Conservation (phyloP, 208 protist genomes). For the Trypanosoma theileri region DNA sequence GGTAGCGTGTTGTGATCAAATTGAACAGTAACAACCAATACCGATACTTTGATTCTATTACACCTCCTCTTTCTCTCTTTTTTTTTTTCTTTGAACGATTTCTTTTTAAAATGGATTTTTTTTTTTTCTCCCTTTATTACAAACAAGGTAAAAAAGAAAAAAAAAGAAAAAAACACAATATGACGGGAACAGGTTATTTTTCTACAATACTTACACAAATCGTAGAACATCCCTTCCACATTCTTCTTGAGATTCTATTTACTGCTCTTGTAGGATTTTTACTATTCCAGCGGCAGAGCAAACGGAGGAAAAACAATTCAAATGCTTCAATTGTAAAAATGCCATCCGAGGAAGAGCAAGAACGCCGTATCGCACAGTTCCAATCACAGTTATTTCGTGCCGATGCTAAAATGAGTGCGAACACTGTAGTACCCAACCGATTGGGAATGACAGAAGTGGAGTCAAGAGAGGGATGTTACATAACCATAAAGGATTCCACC, state of each 20-base stretch:
- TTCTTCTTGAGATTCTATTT: conserved; percentile 68
- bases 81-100: neutral
- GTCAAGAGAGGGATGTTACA: conserved; percentile 51
- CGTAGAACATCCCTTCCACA: conserved; percentile 59
- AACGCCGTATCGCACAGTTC: conserved; percentile 69
- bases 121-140: neutral
- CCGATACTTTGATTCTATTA: neutral
- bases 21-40: neutral
- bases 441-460: conserved; percentile 49
- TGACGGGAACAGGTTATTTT: neutral
- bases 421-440: conserved; percentile 44
- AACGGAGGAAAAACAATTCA: conserved; percentile 8
- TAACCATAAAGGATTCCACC: conserved; percentile 42
- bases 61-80: neutral
- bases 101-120: neutral
- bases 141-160: neutral
- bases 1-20: neutral
- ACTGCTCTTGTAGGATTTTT: conserved; percentile 44
- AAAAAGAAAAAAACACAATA: conserved; percentile 5
- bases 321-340: conserved; percentile 22
- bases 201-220: conserved; percentile 38
- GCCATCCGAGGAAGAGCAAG: conserved; percentile 79
- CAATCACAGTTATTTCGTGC: conserved; percentile 58
- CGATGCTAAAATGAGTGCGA: conserved; percentile 37
- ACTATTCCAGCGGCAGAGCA: conserved; percentile 32